Percentiles rank a stretch among this genome's conserved stretches.
These are phyloP conservation scores for Fraxinus latifolia DNA, from an alignment of 305 asterid species.

Conservation along the genomic window DNA sequence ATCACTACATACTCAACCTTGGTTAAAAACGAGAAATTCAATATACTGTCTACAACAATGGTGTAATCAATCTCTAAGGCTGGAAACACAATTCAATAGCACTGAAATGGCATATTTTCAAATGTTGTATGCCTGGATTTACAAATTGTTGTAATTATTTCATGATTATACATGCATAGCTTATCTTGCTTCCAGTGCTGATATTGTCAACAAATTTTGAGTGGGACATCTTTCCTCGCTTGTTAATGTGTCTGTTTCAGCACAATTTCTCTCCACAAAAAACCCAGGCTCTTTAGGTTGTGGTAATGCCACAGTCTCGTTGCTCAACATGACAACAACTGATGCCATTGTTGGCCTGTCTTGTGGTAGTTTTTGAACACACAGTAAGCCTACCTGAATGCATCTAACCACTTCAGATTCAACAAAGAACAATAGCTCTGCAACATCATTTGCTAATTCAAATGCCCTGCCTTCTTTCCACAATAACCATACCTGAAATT, in stretches of 20 bases:
- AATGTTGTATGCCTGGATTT: background rate
- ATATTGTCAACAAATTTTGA: background rate
- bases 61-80: background rate
- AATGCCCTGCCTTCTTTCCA: constrained; percentile 26
- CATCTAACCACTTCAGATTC: constrained; percentile 26
- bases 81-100: background rate
- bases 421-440: background rate
- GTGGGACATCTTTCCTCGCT: constrained; percentile 11
- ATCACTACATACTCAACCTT: background rate
- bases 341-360: constrained; percentile 35
- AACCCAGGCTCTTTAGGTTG: constrained; percentile 35
- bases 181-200: constrained; percentile 14
- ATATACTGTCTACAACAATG: background rate
- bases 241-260: background rate
- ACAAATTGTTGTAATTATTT: background rate
- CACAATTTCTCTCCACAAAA: background rate
- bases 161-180: background rate
- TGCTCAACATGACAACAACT: constrained; percentile 26
- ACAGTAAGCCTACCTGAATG: constrained; percentile 24
- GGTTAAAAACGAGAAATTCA: background rate
- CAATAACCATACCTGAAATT: constrained; percentile 24
- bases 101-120: background rate
- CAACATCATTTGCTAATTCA: constrained; percentile 26
- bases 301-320: constrained; percentile 16
- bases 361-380: constrained; percentile 26